Evolutionary conservation across 495 filamentous ascomycete genomes (phyloP), one percentile per base, ranked within the genome.

Genomic region (Sporormia fimetaria): DNA sequence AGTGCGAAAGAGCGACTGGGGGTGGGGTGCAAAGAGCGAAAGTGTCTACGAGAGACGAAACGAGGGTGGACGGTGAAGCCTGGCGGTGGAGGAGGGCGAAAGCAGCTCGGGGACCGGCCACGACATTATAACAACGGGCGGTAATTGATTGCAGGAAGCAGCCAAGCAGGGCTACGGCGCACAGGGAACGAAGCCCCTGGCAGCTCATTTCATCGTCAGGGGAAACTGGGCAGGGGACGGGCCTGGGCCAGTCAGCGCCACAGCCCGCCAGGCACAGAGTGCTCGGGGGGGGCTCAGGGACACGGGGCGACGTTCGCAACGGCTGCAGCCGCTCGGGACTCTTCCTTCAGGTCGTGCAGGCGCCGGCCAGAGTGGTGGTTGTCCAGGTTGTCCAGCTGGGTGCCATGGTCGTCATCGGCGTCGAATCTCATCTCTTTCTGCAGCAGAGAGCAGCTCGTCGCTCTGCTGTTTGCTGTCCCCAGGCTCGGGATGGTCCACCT

Each of bases 1-100:
- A 22, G 33, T 29, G 9, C 11, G 47, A 51, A 51, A 24, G 47
- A 51, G 47, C 45, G 47, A 51, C 47, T 51, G 34, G 47, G 32
- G 31, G 28, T 44, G 14, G 25, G 25, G 32, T 29, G 31, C 2
- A 49, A 51, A 36, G 41, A 51, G 41, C 35, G 47, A 25, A 12
- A 40, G 12, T 33, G 47, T 45, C 47, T 51, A 44, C 36, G 41
- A 30, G 30, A 45, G 41, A 45, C 34, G 20, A 37, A 37, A 51
- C 35, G 47, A 40, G 34, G 30, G 47, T 40, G 30, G 27, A 44
- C 39, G 39, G 32, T 20, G 10, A 23, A 51, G 47, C 41, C 47
- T 51, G 44, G 47, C 47, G 47, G 47, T 51, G 37, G 30, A 31
- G 40, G 36, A n/a, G n/a, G n/a, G 36, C 11, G 33, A 36, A 45